Evolutionary conservation across 2,329 filamentous ascomycete genomes (phyloP).

Genomic region (Bipolaris bicolor): DNA sequence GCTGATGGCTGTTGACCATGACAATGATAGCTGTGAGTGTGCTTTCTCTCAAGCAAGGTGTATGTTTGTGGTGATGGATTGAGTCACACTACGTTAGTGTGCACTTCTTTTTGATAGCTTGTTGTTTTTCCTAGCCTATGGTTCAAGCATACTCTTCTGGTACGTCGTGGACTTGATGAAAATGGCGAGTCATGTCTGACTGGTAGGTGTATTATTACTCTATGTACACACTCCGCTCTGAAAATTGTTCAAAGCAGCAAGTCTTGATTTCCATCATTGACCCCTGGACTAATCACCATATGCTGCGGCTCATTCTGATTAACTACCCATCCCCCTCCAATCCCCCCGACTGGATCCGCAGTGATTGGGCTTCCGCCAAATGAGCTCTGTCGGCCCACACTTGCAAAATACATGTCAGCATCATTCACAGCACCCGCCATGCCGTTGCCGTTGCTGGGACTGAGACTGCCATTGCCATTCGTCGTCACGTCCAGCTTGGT

Average conservation of each 20-base stretch:
- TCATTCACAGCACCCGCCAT: slow-evolving; percentile 77
- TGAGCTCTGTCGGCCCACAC: slow-evolving; percentile 49
- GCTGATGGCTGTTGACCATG: not conserved
- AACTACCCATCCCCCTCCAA: slow-evolving; percentile 45
- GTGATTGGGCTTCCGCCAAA: slow-evolving; percentile 45
- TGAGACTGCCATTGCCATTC: slow-evolving; percentile 34
- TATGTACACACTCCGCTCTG: not conserved
- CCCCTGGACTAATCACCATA: slow-evolving; percentile 37
- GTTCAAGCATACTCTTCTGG: not conserved
- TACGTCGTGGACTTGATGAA: not conserved
- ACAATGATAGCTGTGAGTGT: too few relatives aligned
- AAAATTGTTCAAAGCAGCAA: slow-evolving; percentile 29
- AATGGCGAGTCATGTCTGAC: not conserved
- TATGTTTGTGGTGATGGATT: not conserved
- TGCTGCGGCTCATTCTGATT: slow-evolving; percentile 45
- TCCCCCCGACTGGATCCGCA: slow-evolving; percentile 30
- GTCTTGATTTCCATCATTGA: slow-evolving; percentile 40
- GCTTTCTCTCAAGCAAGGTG: not conserved
- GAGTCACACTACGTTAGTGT: too few relatives aligned
- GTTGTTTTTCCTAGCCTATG: too few relatives aligned
- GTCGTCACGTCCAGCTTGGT: slow-evolving; percentile 35
- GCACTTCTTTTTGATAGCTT: too few relatives aligned
- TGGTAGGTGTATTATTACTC: slow-evolving; percentile 1
- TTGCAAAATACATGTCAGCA: slow-evolving; percentile 88
- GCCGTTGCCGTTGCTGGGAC: slow-evolving; percentile 54